Evolutionary conservation across 2,329 filamentous ascomycete genomes (phyloP), one percentile per base, ranked within the genome.

Genomic region (Pestalotiopsis sp.): DNA sequence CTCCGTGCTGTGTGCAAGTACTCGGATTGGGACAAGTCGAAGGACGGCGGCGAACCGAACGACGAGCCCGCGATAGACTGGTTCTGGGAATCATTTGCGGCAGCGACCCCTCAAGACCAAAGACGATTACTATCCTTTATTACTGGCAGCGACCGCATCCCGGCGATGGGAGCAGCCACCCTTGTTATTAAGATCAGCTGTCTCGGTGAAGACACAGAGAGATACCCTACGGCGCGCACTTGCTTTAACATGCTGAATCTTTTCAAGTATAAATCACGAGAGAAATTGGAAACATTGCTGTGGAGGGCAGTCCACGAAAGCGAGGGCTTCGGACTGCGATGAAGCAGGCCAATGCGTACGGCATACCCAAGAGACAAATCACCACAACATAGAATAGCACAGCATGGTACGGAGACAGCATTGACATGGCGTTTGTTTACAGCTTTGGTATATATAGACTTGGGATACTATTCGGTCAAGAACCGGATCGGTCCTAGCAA

Each of bases 301-400:
- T 97, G 94, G 94, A 88, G 89, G 71, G 95, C 95, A 4, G 94
- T 97, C n/a, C 84, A 89, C 72, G 94, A 95, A 80, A 97, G 94
- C 76, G 94, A 97, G 79, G 95, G 95, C 2, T 98, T 98, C 85
- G 94, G 94, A 39, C 84, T 98, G 79, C 96, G 95, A 78, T 95
- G 27, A 27, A 38, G 13, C 7, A 36, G 31, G 31, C 7, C 39
- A 23, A 23, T 52, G 17, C 9, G 31, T n/a, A 9, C 17, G 45
- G 45, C 45, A 52, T 52, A 38, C 36, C 5, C 17, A 52, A 17
- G 6, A 31, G 20, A 31, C 6, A 17, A n/a, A 20, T 36, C n/a
- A 36, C 38, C 11, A 36, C 13, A 38, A 14, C 11, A 39, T 38
- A 25, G 31, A 27, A 62, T 20, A 36, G 27, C 59, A 39, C 36